A percentile compares a stretch with the other conserved stretches of the same genome.
These are phyloP conservation scores for Chlorella variabilis DNA, from an alignment of 163 green algal species.

Conservation along the genomic window DNA sequence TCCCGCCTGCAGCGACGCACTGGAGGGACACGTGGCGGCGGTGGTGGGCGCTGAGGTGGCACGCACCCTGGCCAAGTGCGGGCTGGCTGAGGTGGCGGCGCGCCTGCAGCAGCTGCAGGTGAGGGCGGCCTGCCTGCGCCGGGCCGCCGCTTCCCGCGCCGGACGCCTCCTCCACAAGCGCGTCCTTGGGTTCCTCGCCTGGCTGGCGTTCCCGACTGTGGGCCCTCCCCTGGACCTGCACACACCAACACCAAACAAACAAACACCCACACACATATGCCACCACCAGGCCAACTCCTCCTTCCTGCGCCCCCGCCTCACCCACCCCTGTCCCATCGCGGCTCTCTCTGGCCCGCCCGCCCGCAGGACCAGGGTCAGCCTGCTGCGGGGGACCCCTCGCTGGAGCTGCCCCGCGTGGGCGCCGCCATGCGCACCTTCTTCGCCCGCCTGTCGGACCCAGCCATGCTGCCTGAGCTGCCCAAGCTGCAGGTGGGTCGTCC, in stretches of 20 bases:
- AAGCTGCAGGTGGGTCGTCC: conserved; percentile 66
- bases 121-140: not conserved
- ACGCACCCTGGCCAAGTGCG: conserved; percentile 65
- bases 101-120: conserved; percentile 70
- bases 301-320: too few relatives aligned
- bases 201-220: too few relatives aligned
- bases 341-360: too few relatives aligned
- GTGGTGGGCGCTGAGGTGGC: conserved; percentile 71
- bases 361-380: too few relatives aligned
- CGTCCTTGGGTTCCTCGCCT: too few relatives aligned
- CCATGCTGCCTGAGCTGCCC: conserved; percentile 86
- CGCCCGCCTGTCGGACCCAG: conserved; percentile 68
- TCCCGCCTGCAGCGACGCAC: not conserved
- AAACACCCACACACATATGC: too few relatives aligned
- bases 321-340: too few relatives aligned
- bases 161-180: too few relatives aligned
- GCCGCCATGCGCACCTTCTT: conserved; percentile 76
- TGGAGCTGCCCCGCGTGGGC: conserved; percentile 60
- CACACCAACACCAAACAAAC: too few relatives aligned
- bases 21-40: conserved; percentile 63
- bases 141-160: too few relatives aligned
- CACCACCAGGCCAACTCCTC: too few relatives aligned
- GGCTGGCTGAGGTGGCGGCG: conserved; percentile 74
- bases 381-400: conserved; percentile 58
- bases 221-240: too few relatives aligned